Evolutionary conservation across 441 rosid species (phyloP), one percentile per base, ranked within the genome.

Genomic region (Metrosideros polymorpha): DNA sequence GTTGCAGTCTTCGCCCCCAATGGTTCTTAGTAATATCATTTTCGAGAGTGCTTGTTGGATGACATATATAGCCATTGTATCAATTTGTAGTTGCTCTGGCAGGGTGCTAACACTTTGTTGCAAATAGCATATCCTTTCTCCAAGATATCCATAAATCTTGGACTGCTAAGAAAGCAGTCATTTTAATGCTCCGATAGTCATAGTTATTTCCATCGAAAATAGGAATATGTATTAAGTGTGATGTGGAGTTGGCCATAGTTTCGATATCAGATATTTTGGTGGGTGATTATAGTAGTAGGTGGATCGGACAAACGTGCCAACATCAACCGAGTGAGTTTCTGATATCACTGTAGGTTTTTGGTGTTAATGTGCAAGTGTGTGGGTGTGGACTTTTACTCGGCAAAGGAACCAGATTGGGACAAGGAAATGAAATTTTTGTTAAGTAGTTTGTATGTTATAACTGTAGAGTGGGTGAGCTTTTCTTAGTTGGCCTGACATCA

Each of bases 1-100:
- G 25, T 54, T 0, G 3, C 0, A 1, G 6, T 6, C 29, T 55
- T 25, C 27, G 61, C 61, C 25, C n/a, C 61, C n/a, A 4, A 4
- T 56, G 7, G 24, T 56, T n/a, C 61, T 56, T 24, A 54, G 57
- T 24, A 56, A 56, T 56, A 56, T 56, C 29, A 27, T 54, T 54
- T 54, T 0, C 0, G 0, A 54, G 24, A 54, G 57, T 24, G 57
- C n/a, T 24, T 54, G 57, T 0, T 9, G 3, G 61, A 56, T 27
- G 15, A 56, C 29, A 27, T 12, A 12, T 27, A 25, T 3, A 56
- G 61, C 15, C 61, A 10, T 56, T 56, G 29, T 15, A 56, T 56
- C 29, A n/a, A 25, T 25, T 56, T 27, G 24, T 56, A 56, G 24
- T 56, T 56, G 61, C 9, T 9, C 4, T 10, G 12, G 3, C n/a